A percentile compares a stretch with the other conserved stretches of the same genome.
Conservation (phyloP, 2,329 filamentous ascomycete species). For the Seiridium cupressi region DNA sequence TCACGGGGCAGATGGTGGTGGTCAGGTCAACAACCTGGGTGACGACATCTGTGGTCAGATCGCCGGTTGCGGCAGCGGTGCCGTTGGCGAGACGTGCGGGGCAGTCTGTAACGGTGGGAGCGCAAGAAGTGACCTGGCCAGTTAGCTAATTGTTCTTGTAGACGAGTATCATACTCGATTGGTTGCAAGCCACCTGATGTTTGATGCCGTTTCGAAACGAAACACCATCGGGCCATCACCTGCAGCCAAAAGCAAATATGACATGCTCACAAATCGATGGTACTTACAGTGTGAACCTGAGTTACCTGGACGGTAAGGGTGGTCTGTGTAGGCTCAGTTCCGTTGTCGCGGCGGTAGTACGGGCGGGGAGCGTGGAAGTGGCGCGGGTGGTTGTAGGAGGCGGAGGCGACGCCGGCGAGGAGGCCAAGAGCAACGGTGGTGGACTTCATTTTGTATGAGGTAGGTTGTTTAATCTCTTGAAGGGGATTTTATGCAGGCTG, state of each 20-base stretch:
- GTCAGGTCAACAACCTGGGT: constrained; percentile 34
- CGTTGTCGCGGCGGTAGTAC: constrained; percentile 24
- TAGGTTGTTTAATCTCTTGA: background rate
- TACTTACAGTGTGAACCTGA: constrained; percentile 21
- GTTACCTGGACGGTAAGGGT: constrained; percentile 30
- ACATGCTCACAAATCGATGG: too few relatives aligned
- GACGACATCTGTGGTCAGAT: constrained; percentile 21
- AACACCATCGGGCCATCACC: too few relatives aligned
- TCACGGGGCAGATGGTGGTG: constrained; percentile 35
- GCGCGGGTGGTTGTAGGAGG: constrained; percentile 27
- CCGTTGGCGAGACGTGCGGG: constrained; percentile 21
- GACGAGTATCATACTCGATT: too few relatives aligned
- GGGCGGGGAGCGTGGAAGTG: constrained; percentile 21
- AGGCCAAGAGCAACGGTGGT: constrained; percentile 29
- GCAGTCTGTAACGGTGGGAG: constrained; percentile 32
- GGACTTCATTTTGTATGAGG: constrained; percentile 30
- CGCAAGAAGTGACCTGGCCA: constrained; percentile 23
- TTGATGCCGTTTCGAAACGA: too few relatives aligned
- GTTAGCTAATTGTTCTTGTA: too few relatives aligned
- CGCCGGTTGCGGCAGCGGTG: constrained; percentile 12
- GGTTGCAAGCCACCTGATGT: too few relatives aligned
- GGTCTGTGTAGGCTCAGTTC: constrained; percentile 17
- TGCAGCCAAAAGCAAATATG: too few relatives aligned
- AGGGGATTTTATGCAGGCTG: constrained; percentile 12
- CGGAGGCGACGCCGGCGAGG: constrained; percentile 28